These are phyloP conservation scores for Lentinula lateritia DNA, from an alignment of 768 basidiomycete species.

Conservation along the genomic window DNA sequence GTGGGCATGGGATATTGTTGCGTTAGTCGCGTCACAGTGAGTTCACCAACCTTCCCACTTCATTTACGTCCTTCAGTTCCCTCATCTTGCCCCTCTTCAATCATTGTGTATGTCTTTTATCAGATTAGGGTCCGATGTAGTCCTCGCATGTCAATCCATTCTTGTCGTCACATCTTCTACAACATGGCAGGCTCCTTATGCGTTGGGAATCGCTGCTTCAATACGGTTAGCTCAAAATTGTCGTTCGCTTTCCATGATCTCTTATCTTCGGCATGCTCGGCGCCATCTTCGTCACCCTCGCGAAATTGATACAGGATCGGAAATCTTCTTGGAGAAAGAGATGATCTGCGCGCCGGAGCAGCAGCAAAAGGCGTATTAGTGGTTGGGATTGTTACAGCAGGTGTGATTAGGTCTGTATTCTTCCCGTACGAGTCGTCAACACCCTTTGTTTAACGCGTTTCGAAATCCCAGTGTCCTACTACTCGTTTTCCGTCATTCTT, in stretches of 20 bases:
- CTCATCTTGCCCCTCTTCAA: background rate
- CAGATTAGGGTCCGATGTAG: slow-evolving; percentile 66
- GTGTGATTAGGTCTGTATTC: slow-evolving; percentile 52
- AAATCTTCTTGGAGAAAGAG: slow-evolving; percentile 80
- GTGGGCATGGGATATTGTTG: slow-evolving; percentile 95
- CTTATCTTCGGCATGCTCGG: background rate
- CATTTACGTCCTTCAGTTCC: background rate
- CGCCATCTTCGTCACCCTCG: background rate
- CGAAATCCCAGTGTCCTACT: slow-evolving; percentile 40
- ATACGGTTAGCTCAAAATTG: slow-evolving; percentile 35
- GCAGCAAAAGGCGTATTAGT: slow-evolving; percentile 61
- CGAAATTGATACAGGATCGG: slow-evolving; percentile 52
- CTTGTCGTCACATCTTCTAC: slow-evolving; percentile 70
- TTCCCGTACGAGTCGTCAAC: background rate
- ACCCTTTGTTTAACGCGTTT: background rate
- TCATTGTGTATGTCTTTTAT: background rate
- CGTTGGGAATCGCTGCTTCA: slow-evolving; percentile 76
- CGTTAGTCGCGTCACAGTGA: slow-evolving; percentile 46
- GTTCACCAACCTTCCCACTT: slow-evolving; percentile 9
- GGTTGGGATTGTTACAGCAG: slow-evolving; percentile 59
- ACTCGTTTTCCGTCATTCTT: slow-evolving; percentile 54
- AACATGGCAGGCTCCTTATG: slow-evolving; percentile 80
- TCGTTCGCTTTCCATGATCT: slow-evolving; percentile 36
- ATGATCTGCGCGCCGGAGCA: slow-evolving; percentile 66
- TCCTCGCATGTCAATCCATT: slow-evolving; percentile 86